These are phyloP conservation scores for Craterostigma plantagineum DNA, from an alignment of 257 asterid species.

Conservation along the genomic window DNA sequence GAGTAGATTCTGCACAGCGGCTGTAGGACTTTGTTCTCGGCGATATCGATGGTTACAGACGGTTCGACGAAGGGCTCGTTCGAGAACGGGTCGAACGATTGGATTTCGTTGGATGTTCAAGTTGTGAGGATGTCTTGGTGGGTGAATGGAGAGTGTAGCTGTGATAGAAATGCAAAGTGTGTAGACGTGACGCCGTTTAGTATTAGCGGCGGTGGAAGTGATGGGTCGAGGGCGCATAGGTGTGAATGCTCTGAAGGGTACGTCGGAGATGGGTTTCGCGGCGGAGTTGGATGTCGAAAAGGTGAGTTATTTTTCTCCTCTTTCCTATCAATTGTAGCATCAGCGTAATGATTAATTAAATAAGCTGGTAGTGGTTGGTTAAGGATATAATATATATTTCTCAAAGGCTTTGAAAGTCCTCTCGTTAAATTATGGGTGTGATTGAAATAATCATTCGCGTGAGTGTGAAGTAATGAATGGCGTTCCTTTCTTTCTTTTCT, in stretches of 20 bases:
- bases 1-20: constrained; percentile 6
- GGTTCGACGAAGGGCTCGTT: not conserved
- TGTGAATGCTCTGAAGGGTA: constrained; percentile 54
- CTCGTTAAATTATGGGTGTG: too few species aligned
- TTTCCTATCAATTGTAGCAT: too few species aligned
- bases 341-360: too few species aligned
- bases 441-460: too few species aligned
- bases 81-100: constrained; percentile 1
- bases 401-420: too few species aligned
- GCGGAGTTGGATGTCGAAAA: constrained; percentile 40
- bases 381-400: too few species aligned
- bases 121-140: constrained; percentile 70
- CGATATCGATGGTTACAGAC: constrained; percentile 22
- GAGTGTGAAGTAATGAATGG: too few species aligned
- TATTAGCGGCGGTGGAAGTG: not conserved
- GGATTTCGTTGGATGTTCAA: constrained; percentile 30
- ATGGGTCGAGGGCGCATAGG: constrained; percentile 14
- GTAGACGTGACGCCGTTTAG: not conserved
- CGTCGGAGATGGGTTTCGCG: constrained; percentile 53
- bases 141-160: constrained; percentile 34
- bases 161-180: constrained; percentile 30
- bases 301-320: constrained; percentile 9
- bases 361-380: too few species aligned
- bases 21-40: constrained; percentile 31
- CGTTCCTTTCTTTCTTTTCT: too few species aligned